Conservation (phyloP, 1,284 basidiomycete genomes). For the Ustilago nuda region DNA sequence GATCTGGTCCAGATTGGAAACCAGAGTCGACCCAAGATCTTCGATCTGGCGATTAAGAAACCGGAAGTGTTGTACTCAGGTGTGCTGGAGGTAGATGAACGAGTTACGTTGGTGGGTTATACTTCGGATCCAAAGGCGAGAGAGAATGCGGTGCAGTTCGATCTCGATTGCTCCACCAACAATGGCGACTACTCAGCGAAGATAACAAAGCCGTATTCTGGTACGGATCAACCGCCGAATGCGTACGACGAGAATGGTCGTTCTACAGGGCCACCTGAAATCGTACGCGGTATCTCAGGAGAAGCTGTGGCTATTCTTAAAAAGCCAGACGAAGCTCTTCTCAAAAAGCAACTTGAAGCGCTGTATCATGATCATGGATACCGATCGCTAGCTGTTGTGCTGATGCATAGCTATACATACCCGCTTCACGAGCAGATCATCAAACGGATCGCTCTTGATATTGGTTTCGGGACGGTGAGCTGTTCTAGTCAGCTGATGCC, state of each 20-base stretch:
- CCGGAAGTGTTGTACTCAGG: conserved; percentile 81
- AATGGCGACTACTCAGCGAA: conserved; percentile 13
- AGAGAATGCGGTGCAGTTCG: conserved; percentile 72
- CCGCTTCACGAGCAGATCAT: conserved; percentile 82
- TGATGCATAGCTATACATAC: conserved; percentile 92
- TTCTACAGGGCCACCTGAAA: conserved; percentile 77
- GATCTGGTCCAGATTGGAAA: conserved; percentile 92
- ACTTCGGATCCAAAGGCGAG: conserved; percentile 86
- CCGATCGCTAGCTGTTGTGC: conserved; percentile 84
- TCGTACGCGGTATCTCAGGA: conserved; percentile 86
- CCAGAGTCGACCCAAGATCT: conserved; percentile 85
- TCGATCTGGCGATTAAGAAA: conserved; percentile 72
- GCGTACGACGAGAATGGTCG: conserved; percentile 78
- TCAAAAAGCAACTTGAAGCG: conserved; percentile 75
- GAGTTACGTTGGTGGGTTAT: conserved; percentile 92
- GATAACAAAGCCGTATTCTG: conserved; percentile 49
- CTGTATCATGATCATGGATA: conserved; percentile 80
- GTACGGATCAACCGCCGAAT: conserved; percentile 72
- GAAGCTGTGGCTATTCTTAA: conserved; percentile 90
- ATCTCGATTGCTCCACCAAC: conserved; percentile 28
- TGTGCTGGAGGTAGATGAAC: conserved; percentile 90
- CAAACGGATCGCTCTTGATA: conserved; percentile 78
- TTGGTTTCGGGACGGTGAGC: conserved; percentile 89
- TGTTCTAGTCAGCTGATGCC: conserved; percentile 87
- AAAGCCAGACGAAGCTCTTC: conserved; percentile 72